phyloP scores from a whole-genome alignment of 1,139 yeast genomes.

The Saccharomyces uvarum region DNA sequence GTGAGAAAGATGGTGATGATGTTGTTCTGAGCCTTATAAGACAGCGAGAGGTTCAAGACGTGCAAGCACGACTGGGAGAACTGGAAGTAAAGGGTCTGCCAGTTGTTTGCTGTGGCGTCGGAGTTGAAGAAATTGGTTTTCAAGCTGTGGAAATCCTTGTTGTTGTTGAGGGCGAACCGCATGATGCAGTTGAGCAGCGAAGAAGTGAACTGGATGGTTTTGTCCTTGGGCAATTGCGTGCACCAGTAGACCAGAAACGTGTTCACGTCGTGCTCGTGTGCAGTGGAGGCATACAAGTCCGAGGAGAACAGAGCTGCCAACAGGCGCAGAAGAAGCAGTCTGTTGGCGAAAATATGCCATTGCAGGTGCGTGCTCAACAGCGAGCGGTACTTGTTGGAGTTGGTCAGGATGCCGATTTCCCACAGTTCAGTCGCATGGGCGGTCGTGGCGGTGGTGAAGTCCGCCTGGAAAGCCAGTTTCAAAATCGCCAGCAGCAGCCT shows the following conservation, averaged over 20 bases:
- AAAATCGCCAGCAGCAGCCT: not conserved
- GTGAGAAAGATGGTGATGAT: slow-evolving; percentile 47
- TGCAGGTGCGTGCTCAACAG: not conserved
- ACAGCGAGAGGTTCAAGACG: slow-evolving; percentile 52
- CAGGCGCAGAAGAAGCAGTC: not conserved
- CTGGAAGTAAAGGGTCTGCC: slow-evolving; percentile 43
- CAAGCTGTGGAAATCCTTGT: not conserved
- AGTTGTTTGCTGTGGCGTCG: slow-evolving; percentile 6
- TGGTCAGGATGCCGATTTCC: not conserved
- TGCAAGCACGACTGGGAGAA: slow-evolving; percentile 56
- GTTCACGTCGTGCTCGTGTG: not conserved
- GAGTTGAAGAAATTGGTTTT: not conserved
- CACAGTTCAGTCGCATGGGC: not conserved
- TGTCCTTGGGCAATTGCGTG: slow-evolving; percentile 16
- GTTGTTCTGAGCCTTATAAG: slow-evolving; percentile 40
- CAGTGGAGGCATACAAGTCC: not conserved
- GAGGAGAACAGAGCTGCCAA: not conserved
- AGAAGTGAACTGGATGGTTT: slow-evolving; percentile 9
- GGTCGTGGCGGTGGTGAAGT: not conserved
- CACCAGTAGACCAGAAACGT: slow-evolving; percentile 1
- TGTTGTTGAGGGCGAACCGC: not conserved
- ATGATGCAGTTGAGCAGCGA: not conserved
- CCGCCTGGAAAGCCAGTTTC: not conserved
- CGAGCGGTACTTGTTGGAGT: not conserved
- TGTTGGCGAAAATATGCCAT: not conserved